Conservation (phyloP, 2,329 filamentous ascomycete genomes). For the Didymella sp. region DNA sequence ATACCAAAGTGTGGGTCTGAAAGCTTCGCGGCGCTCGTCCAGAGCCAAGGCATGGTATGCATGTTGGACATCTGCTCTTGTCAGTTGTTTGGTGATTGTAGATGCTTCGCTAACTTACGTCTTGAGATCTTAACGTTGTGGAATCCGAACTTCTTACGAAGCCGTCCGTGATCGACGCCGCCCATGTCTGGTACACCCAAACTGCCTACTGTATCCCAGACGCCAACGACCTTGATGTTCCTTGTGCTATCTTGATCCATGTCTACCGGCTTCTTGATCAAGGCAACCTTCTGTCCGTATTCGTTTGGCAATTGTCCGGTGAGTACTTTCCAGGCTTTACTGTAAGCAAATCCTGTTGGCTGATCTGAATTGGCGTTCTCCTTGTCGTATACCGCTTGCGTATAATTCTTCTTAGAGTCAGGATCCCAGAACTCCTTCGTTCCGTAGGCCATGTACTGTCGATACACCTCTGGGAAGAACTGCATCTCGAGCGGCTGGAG, state of each 20-base stretch:
- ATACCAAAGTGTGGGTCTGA: constrained; percentile 61
- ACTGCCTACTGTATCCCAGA: constrained; percentile 58
- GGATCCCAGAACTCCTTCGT: too few relatives aligned
- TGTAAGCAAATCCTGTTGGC: too few relatives aligned
- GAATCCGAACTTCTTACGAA: constrained; percentile 40
- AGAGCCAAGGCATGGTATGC: constrained; percentile 64
- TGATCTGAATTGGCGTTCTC: too few relatives aligned
- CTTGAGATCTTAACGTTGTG: constrained; percentile 46
- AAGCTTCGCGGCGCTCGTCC: constrained; percentile 61
- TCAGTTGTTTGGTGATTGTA: background rate
- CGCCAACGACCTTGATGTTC: constrained; percentile 53
- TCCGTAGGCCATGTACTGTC: constrained; percentile 38
- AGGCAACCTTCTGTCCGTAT: too few relatives aligned
- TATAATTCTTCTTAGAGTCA: constrained; percentile 16
- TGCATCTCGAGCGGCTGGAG: constrained; percentile 55
- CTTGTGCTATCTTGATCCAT: background rate
- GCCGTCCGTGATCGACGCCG: constrained; percentile 26
- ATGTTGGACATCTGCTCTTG: constrained; percentile 56
- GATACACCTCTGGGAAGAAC: constrained; percentile 54
- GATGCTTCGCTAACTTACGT: constrained; percentile 29
- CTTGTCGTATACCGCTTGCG: constrained; percentile 20
- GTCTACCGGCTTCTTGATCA: too few relatives aligned
- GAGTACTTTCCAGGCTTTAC: too few relatives aligned
- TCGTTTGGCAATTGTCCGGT: too few relatives aligned
- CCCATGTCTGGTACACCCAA: constrained; percentile 56